Conservation (phyloP, 2,329 filamentous ascomycete species). For the Clarireedia monteithiana region DNA sequence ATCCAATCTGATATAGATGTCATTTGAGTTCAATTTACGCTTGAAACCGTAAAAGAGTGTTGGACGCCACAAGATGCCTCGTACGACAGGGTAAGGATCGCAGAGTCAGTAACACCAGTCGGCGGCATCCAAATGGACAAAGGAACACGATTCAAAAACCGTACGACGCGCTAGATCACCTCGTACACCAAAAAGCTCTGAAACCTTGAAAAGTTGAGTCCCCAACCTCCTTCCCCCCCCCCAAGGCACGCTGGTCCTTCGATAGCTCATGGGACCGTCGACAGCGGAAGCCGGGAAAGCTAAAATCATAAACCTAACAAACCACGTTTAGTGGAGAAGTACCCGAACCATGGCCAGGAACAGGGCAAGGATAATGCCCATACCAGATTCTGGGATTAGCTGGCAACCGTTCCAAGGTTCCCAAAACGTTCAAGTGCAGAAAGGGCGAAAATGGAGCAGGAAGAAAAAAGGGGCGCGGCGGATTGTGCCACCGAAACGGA, state of each 20-base stretch:
- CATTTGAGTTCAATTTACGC: background rate
- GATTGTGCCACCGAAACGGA: constrained; percentile 1
- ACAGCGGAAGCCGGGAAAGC: constrained; percentile 15
- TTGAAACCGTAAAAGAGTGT: too few species aligned
- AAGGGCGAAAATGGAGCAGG: constrained; percentile 2
- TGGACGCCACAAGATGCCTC: too few species aligned
- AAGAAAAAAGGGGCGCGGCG: constrained; percentile 7
- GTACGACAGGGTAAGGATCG: too few species aligned
- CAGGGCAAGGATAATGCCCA: background rate
- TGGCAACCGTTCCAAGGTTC: background rate
- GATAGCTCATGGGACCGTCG: constrained; percentile 9
- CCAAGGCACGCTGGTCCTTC: constrained; percentile 12
- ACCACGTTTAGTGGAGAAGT: constrained; percentile 14
- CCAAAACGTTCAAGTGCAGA: background rate
- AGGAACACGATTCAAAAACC: background rate
- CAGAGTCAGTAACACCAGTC: too few species aligned
- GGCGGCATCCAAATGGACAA: background rate
- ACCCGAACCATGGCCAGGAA: constrained; percentile 16
- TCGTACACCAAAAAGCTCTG: background rate
- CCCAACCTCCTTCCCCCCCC: constrained; percentile 4
- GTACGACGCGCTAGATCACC: background rate
- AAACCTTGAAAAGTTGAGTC: background rate
- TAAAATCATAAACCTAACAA: constrained; percentile 7
- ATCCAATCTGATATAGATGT: background rate
- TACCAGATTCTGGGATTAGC: background rate